phyloP scores from a whole-genome alignment of 495 filamentous ascomycete genomes.

The Tuber microsphaerosporum region DNA sequence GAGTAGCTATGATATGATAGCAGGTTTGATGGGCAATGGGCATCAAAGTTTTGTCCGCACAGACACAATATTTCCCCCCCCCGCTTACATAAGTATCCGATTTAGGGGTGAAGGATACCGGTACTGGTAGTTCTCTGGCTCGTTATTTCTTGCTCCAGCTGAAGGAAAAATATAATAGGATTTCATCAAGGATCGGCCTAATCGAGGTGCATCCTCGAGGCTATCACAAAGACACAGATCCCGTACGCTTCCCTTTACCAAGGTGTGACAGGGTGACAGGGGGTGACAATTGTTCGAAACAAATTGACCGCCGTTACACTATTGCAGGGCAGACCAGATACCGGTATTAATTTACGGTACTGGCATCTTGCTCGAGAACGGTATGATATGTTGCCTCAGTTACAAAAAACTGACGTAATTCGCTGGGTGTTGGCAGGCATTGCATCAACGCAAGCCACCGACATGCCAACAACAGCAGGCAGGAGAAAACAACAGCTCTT shows the following conservation, averaged over 20 bases:
- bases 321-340: neutral
- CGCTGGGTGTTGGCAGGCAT: neutral
- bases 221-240: neutral
- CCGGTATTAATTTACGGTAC: neutral
- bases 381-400: conserved; percentile 3
- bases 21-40: neutral
- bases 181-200: neutral
- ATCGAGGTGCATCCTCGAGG: neutral
- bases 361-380: neutral
- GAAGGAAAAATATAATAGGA: neutral
- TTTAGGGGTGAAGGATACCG: neutral
- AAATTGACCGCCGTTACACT: neutral
- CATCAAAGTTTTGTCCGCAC: neutral
- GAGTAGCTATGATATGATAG: neutral
- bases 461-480: conserved; percentile 5
- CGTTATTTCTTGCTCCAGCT: neutral
- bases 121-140: neutral
- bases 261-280: neutral
- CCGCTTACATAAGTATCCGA: neutral
- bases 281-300: neutral
- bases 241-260: neutral
- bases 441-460: conserved; percentile 4
- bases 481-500: conserved; percentile 1
- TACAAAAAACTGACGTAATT: conserved; percentile 1
- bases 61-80: neutral